Base-by-base conservation (phyloP, 176 grass and related monocot genomes). In the Triticum timopheevii region DNA sequence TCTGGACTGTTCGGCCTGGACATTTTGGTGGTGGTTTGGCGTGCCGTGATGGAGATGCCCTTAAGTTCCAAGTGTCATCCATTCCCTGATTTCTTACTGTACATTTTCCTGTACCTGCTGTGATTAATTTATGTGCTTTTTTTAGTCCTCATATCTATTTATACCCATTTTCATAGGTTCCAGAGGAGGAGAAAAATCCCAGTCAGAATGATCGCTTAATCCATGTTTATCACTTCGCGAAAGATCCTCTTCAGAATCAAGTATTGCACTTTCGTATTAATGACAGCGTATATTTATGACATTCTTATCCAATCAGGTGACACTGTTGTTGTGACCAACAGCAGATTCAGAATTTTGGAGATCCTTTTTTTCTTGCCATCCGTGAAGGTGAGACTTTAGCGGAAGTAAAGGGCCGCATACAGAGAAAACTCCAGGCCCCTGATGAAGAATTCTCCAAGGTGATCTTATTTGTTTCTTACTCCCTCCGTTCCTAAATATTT, bases 181-280 rank as follows among this genome's bases (percentile, higher is more conserved):
- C 96, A 73, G 96, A 94, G 45, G 96, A 98, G 70, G 96, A 98
- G 74, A 89, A 90, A 84, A 90, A 92, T 78, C 90, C 95, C 16
- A 87, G 96, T 44, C 84, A 88, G 34, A 85, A 95, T 1, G 93
- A 94, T 89, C 93, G 96, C 61, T 85, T 98, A 86, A 95, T 98
- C 92, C 93, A 98, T 91, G 96, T 98, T 61, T 98, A 98, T 36
- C 96, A 98, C 91, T 95, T 95, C 82, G 83, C 84, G 80, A 98
- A 95, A 92, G 96, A 98, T 85, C 80, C 90, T 73, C 92, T 84
- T 85, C 96, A 98, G 86, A 91, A 95, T 85, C 96, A 98, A 87
- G 91, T 94, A 93, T 69, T 90, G 67, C 36, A 52, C 47, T 75
- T 30, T 27, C 22, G 39, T 28, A 78, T 58, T 62, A 64, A 65